A percentile compares a stretch with the other conserved stretches of the same genome.
phyloP scores from a whole-genome alignment of 768 basidiomycete species.

The Russula sp. region DNA sequence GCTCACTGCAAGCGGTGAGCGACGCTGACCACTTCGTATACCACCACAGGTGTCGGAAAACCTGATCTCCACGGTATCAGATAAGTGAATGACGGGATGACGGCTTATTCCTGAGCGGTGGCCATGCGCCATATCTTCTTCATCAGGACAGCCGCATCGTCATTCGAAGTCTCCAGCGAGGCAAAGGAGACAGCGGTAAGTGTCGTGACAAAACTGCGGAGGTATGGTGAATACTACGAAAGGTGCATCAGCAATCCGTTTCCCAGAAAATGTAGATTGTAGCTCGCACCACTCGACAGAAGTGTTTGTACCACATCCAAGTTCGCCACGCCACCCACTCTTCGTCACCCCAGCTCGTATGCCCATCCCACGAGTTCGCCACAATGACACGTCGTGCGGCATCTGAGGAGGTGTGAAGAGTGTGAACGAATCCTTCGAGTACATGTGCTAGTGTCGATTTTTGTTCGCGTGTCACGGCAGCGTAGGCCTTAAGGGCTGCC shows the following conservation, averaged over 20 bases:
- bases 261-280: slow-evolving; percentile 1
- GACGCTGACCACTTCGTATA: not conserved
- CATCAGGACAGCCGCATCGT: slow-evolving; percentile 56
- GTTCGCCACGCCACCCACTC: slow-evolving; percentile 87
- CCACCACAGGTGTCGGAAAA: not conserved
- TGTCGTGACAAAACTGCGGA: slow-evolving; percentile 71
- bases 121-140: slow-evolving; percentile 70
- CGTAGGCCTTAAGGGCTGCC: slow-evolving; percentile 70
- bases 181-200: slow-evolving; percentile 66
- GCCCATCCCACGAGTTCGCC: slow-evolving; percentile 67
- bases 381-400: slow-evolving; percentile 56
- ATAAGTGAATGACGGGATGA: not conserved
- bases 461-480: slow-evolving; percentile 72
- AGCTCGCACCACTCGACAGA: slow-evolving; percentile 68
- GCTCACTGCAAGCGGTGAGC: not conserved
- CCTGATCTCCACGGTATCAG: not conserved
- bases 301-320: slow-evolving; percentile 90
- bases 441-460: slow-evolving; percentile 68
- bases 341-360: slow-evolving; percentile 63
- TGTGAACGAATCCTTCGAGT: slow-evolving; percentile 68
- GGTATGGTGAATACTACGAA: slow-evolving; percentile 71
- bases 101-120: slow-evolving; percentile 50
- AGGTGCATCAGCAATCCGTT: slow-evolving; percentile 2
- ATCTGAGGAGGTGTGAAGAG: slow-evolving; percentile 38
- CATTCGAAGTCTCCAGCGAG: slow-evolving; percentile 55